Evolutionary conservation across 2,329 filamentous ascomycete genomes (phyloP), one percentile per base, ranked within the genome.

Genomic region (Cyphellophora europaea): DNA sequence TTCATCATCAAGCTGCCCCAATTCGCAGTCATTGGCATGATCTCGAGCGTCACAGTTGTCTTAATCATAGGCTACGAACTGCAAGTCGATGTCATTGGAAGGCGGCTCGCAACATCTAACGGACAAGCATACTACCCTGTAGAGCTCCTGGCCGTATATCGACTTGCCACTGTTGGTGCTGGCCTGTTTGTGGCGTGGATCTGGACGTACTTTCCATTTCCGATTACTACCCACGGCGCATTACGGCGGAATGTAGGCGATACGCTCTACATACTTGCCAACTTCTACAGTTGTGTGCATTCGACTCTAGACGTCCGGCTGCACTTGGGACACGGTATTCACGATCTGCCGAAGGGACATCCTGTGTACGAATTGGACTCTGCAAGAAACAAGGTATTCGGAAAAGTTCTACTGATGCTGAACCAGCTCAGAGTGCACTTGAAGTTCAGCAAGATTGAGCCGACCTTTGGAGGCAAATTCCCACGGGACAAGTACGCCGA

Each of bases 121-220:
- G 80, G 81, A 0, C 82, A 87, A 49, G 67, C 69, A 1, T 81
- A 69, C 51, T 85, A 84, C 47, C 73, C 77, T 16, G 78, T 81
- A 18, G 83, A 84, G 49, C 52, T 73, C 13, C 66, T 88, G 1
- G 82, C 72, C 0, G 80, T 80, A 0, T 86, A 86, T 48, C 71
- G 83, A 5, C 62, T 89, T 0, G 80, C 77, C 1, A 73, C 71
- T 1, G 79, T 87, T 1, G 63, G 67, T 0, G 79, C 66, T 2
- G 82, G 82, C 33, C 71, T 82, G 19, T 65, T 74, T 1, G 72
- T 86, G 1, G 80, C 80, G 3, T 87, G 84, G 53, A 66, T 88
- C 48, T 88, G 80, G 79, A 87, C 82, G 0, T 69, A 85, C 37
- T 84, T 87, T 50, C 82, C 82, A 0, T 82, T 73, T 43, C 80